phyloP scores from a whole-genome alignment of 2,329 filamentous ascomycete genomes.

The Xylariaceae sp. region DNA sequence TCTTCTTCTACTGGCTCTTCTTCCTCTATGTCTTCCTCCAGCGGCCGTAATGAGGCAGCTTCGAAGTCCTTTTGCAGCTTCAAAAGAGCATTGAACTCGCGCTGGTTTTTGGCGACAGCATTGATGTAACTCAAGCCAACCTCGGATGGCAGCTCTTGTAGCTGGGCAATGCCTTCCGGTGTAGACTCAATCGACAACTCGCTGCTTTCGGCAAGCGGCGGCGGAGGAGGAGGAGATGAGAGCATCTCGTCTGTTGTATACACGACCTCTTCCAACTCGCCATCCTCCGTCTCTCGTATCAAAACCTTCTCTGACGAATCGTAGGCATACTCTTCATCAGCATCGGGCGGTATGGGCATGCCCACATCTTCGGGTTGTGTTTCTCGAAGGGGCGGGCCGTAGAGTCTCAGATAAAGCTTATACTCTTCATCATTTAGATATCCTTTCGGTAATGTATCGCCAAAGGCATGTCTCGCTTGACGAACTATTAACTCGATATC shows the following conservation, averaged over 20 bases:
- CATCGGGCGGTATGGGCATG: slow-evolving; percentile 74
- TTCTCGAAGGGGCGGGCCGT: slow-evolving; percentile 30
- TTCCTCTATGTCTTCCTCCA: slow-evolving; percentile 42
- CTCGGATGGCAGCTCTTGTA: slow-evolving; percentile 42
- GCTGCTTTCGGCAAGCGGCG: slow-evolving; percentile 26
- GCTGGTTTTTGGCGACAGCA: slow-evolving; percentile 58
- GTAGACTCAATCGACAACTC: slow-evolving; percentile 37
- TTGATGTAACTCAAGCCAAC: slow-evolving; percentile 53
- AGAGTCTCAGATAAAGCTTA: slow-evolving; percentile 28
- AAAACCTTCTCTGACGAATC: slow-evolving; percentile 57
- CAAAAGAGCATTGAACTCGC: slow-evolving; percentile 61
- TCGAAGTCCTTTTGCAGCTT: slow-evolving; percentile 66
- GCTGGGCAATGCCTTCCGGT: slow-evolving; percentile 19
- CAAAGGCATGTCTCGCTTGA: slow-evolving; percentile 28
- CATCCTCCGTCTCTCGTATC: slow-evolving; percentile 61
- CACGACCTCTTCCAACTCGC: slow-evolving; percentile 67
- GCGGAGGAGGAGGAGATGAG: neutral
- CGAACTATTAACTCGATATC: slow-evolving; percentile 33
- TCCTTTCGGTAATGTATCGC: slow-evolving; percentile 28
- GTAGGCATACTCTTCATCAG: slow-evolving; percentile 72
- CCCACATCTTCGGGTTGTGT: slow-evolving; percentile 55
- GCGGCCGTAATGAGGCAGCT: slow-evolving; percentile 44
- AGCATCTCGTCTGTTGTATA: slow-evolving; percentile 41
- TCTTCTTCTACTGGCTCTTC: slow-evolving; percentile 43
- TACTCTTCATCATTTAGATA: slow-evolving; percentile 31